A percentile compares a stretch with the other conserved stretches of the same genome.
phyloP scores from a whole-genome alignment of 768 basidiomycete species.

The Lenzites betulinus region DNA sequence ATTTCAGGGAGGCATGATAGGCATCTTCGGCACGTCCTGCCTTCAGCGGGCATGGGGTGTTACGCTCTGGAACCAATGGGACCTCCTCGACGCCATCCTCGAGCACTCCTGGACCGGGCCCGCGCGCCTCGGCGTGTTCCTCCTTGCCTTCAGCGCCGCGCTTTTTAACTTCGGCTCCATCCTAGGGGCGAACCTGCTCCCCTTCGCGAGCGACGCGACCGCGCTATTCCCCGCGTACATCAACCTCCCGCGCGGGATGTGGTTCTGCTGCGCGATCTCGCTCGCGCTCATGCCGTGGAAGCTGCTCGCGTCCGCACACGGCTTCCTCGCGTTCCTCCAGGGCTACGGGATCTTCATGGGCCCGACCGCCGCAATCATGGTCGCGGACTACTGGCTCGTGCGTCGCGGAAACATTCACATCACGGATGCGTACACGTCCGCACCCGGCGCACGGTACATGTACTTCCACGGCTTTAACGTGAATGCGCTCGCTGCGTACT shows the following conservation, averaged over 20 bases:
- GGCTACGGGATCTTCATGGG: constrained; percentile 27
- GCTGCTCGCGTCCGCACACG: constrained; percentile 22
- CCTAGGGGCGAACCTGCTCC: constrained; percentile 24
- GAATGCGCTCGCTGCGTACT: constrained; percentile 20
- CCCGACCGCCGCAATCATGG: constrained; percentile 24
- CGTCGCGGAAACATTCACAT: constrained; percentile 20
- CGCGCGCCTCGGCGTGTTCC: constrained; percentile 23
- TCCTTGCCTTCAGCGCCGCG: constrained; percentile 20
- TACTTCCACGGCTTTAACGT: constrained; percentile 23
- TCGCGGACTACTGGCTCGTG: constrained; percentile 25
- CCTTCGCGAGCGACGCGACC: constrained; percentile 22
- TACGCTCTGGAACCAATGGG: constrained; percentile 26
- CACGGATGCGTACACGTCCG: constrained; percentile 18
- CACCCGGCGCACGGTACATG: constrained; percentile 18
- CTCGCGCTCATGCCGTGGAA: constrained; percentile 25
- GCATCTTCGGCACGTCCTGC: constrained; percentile 23
- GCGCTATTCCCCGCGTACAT: constrained; percentile 22
- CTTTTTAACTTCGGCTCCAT: constrained; percentile 25
- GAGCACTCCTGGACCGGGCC: constrained; percentile 18
- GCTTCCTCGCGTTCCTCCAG: constrained; percentile 25
- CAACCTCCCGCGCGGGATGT: constrained; percentile 27
- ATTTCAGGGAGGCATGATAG: constrained; percentile 23
- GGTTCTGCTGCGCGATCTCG: constrained; percentile 23
- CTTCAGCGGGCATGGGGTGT: constrained; percentile 22
- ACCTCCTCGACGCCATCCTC: constrained; percentile 25